Percentiles rank a stretch among this genome's conserved stretches.
phyloP scores from a whole-genome alignment of 345 rosid species.

The Heritiera fomes region DNA sequence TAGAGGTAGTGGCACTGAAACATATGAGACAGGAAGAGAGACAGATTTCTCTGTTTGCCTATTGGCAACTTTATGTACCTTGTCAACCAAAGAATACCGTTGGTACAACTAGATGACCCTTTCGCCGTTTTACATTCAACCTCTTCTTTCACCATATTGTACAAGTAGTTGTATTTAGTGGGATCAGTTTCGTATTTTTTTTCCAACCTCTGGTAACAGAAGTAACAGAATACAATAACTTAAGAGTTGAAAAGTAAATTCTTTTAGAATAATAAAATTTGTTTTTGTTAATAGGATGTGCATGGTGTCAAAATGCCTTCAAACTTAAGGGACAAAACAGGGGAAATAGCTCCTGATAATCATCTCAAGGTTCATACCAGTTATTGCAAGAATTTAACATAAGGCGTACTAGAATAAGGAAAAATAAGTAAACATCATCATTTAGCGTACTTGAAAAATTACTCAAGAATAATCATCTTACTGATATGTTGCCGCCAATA shows the following conservation, averaged over 20 bases:
- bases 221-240: not conserved
- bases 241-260: not conserved
- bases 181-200: constrained; percentile 70
- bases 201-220: constrained; percentile 72
- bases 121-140: constrained; percentile 74
- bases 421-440: not conserved
- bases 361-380: not conserved
- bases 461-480: constrained; percentile 28
- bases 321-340: not conserved
- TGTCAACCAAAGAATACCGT: constrained; percentile 96
- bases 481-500: constrained; percentile 88
- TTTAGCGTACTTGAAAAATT: not conserved
- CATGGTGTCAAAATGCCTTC: constrained; percentile 3
- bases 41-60: not conserved
- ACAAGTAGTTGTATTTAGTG: constrained; percentile 58
- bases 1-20: not conserved
- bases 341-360: not conserved
- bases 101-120: constrained; percentile 89
- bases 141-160: constrained; percentile 80
- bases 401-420: not conserved
- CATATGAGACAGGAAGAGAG: not conserved
- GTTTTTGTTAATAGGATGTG: not conserved
- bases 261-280: not conserved
- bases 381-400: not conserved
- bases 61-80: constrained; percentile 42